A percentile compares a stretch with the other conserved stretches of the same genome.
Evolutionary conservation across 169 alveolate genomes (phyloP).

Genomic region (Babesia caballi): DNA sequence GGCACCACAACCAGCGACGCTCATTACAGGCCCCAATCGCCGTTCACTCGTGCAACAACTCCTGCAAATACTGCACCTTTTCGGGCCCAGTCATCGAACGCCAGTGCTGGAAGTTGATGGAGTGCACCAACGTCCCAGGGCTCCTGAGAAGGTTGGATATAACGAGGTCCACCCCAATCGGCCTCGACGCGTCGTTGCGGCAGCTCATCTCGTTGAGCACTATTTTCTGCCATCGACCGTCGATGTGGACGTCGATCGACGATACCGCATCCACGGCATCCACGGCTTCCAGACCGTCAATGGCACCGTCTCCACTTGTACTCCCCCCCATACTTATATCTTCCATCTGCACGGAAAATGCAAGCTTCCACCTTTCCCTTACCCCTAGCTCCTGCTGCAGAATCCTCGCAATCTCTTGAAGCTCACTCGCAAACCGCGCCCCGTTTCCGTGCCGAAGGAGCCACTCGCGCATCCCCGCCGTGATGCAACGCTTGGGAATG

Average conservation of each 20-base stretch:
- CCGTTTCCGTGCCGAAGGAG: constrained; percentile 46
- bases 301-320: background rate
- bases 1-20: no score
- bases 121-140: background rate
- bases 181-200: constrained; percentile 1
- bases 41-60: background rate
- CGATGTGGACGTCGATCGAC: background rate
- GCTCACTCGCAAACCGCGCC: constrained; percentile 20
- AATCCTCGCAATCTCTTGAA: constrained; percentile 11
- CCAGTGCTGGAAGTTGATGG: constrained; percentile 33
- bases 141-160: background rate
- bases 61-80: background rate
- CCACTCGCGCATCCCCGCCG: constrained; percentile 60
- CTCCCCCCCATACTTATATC: background rate
- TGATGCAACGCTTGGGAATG: constrained; percentile 69
- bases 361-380: background rate
- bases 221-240: background rate
- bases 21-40: no score
- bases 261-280: background rate
- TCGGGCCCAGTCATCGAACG: background rate
- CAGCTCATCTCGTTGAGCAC: constrained; percentile 13
- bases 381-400: constrained; percentile 14
- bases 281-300: background rate
- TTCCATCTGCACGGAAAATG: background rate
- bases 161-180: constrained; percentile 19